Base-by-base conservation (phyloP, 2,329 filamentous ascomycete species). In the Fusarium proliferatum region DNA sequence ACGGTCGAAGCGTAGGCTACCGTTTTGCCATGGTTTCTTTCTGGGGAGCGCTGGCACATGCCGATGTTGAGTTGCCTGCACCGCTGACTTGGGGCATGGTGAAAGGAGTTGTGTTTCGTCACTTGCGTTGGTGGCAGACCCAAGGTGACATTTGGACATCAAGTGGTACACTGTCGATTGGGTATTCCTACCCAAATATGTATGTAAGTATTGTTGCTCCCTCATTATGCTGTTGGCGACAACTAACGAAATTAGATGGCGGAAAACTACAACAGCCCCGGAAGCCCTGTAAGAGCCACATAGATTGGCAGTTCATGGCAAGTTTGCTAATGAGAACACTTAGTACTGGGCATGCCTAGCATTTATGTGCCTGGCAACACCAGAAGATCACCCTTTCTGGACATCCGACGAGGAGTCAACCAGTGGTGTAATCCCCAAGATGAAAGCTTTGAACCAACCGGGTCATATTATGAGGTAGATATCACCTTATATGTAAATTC, bases 11-110 rank as follows among this genome's bases (percentile, higher is more conserved):
- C 59, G 88, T 95, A 56, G 93, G 92, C 11, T 96, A 96, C 80
- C 89, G 93, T n/a, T 95, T 94, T 80, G 93, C 92, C 55, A 95
- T 95, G 90, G 91, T 92, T n/a, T 92, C 90, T 1, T 95, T 95
- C 83, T 95, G 93, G 93, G 91, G 92, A 17, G 91, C 93, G 0
- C 82, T 95, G 34, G 93, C 92, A 2, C 94, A 94, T 76, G 92
- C 93, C 8, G 91, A 91, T 73, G 90, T 94, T 57, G 91, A 94
- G 60, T 86, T 94, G 9, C 92, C 93, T 1, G 86, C 86, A 12
- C 92, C 93, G 0, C 83, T 95, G 60, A 92, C 90, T 5, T 95
- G 93, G 92, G 93, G 93, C 6, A 92, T 93, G 76, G 91, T 95
- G 21, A 94, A 94, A 81, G 93, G 93, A 5, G 87, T 95, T 19